Conservation (phyloP, 179 eudicot genomes). For the Beta macrorhiza region DNA sequence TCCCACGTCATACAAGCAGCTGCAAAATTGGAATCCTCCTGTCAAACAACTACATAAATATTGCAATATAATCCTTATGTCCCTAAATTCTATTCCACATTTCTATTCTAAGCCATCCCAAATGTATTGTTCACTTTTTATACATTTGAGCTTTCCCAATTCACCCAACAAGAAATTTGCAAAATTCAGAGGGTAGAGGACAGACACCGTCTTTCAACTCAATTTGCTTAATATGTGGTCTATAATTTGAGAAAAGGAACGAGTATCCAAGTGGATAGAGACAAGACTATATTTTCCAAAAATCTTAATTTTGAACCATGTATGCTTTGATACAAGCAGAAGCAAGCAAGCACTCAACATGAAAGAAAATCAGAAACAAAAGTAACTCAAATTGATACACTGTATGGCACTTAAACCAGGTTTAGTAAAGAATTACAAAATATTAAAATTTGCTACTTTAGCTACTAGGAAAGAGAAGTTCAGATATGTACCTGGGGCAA, state of each 20-base stretch:
- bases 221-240: neutral
- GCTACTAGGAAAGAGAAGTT: neutral
- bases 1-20: constrained; percentile 99
- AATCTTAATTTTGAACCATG: neutral
- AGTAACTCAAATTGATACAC: neutral
- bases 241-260: neutral
- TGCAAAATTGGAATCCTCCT: constrained; percentile 35
- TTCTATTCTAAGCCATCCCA: too few relatives aligned
- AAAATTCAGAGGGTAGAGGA: neutral
- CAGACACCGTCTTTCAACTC: neutral
- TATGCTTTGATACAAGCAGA: neutral
- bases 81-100: neutral
- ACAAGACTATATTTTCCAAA: neutral
- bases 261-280: neutral
- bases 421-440: neutral
- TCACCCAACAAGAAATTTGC: too few relatives aligned
- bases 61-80: neutral
- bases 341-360: neutral
- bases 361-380: neutral
- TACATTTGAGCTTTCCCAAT: too few relatives aligned
- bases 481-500: constrained; percentile 78
- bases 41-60: constrained; percentile 11
- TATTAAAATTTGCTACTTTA: neutral
- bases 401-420: neutral
- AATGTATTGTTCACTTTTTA: too few relatives aligned